These are phyloP conservation scores for Nigrograna mackinnonii DNA, from an alignment of 2,329 filamentous ascomycete species.

Conservation along the genomic window DNA sequence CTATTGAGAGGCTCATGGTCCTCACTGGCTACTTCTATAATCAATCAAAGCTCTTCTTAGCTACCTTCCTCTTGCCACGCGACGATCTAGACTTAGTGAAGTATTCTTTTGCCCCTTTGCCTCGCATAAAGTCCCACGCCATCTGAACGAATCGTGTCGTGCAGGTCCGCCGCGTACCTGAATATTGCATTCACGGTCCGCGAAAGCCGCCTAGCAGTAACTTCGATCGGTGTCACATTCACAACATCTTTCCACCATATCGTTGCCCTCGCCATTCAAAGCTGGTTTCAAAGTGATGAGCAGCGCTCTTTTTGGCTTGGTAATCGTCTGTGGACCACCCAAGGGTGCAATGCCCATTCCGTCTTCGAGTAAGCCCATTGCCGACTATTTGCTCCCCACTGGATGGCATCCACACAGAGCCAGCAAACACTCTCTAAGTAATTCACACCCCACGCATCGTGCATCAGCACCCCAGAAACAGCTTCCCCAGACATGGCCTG, in stretches of 20 bases:
- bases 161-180: no score
- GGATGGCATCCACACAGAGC: slow-evolving; percentile 6
- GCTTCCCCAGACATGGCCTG: no score
- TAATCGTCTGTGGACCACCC: no score
- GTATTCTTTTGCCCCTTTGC: not conserved
- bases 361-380: no score
- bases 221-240: no score
- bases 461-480: no score
- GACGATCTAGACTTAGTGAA: not conserved
- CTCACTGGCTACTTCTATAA: slow-evolving; percentile 6
- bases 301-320: no score
- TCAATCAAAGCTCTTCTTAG: slow-evolving; percentile 2
- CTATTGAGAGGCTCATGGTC: slow-evolving; percentile 9
- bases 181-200: not conserved
- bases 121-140: not conserved
- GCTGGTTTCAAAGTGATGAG: no score
- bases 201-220: slow-evolving; percentile 7
- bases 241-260: no score
- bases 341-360: no score
- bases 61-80: no score
- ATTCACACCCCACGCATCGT: slow-evolving; percentile 9
- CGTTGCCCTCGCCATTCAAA: no score
- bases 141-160: slow-evolving; percentile 1
- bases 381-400: not conserved
- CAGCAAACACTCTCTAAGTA: not conserved